Percentiles rank a stretch among this genome's conserved stretches.
These are phyloP conservation scores for Fusarium beomiforme DNA, from an alignment of 2,329 filamentous ascomycete species.

Conservation along the genomic window DNA sequence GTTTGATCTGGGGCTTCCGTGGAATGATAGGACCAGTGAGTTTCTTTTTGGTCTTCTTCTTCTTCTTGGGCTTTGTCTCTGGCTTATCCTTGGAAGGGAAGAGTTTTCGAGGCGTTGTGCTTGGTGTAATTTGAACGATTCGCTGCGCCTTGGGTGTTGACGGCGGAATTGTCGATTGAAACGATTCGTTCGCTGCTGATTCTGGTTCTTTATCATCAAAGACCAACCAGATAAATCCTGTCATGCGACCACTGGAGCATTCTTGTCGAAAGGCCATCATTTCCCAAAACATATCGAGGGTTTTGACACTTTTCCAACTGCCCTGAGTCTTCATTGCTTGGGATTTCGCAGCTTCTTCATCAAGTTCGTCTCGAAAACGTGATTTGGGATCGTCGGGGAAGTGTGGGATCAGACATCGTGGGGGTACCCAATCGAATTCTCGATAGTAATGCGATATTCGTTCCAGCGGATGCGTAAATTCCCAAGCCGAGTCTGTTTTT, in stretches of 20 bases:
- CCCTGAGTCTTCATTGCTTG: constrained; percentile 65
- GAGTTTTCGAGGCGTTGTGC: constrained; percentile 48
- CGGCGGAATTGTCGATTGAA: constrained; percentile 40
- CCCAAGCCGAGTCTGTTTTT: constrained; percentile 62
- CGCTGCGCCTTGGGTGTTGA: constrained; percentile 49
- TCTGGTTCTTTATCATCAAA: constrained; percentile 66
- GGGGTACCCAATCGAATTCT: constrained; percentile 71
- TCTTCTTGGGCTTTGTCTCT: constrained; percentile 28
- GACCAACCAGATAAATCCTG: constrained; percentile 95
- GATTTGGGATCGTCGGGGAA: constrained; percentile 97
- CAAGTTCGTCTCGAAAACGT: constrained; percentile 86
- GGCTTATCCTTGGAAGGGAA: constrained; percentile 41
- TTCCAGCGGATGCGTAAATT: constrained; percentile 77
- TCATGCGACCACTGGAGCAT: constrained; percentile 89
- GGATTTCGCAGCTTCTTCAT: constrained; percentile 78
- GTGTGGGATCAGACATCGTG: constrained; percentile 85
- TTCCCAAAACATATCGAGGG: constrained; percentile 95
- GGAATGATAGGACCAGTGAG: constrained; percentile 70
- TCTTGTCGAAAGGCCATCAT: constrained; percentile 98
- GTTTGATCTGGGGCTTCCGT: constrained; percentile 73
- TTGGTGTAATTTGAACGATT: constrained; percentile 42
- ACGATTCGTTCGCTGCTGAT: constrained; percentile 18
- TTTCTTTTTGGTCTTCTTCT: constrained; percentile 56
- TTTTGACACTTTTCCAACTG: constrained; percentile 84
- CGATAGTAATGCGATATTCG: constrained; percentile 70